Conservation (phyloP, 257 asterid species). For the Solanum bulbocastanum region DNA sequence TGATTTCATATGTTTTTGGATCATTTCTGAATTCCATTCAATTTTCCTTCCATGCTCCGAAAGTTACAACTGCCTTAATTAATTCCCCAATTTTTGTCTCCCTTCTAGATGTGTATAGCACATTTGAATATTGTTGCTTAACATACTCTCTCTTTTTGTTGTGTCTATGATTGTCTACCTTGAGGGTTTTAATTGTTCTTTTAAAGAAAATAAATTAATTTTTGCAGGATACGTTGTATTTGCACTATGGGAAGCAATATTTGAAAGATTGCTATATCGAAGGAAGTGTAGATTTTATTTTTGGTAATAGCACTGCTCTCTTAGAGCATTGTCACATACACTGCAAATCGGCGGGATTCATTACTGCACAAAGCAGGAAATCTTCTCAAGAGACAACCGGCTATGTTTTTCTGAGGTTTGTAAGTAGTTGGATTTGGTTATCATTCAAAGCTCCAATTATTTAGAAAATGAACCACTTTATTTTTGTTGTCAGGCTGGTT, state of each 20-base stretch:
- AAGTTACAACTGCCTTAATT: neutral
- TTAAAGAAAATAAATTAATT: neutral
- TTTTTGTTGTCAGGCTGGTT: neutral
- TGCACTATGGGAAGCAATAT: slow-evolving; percentile 88
- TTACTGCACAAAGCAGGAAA: slow-evolving; percentile 94
- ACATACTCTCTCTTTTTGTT: neutral
- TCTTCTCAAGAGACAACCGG: slow-evolving; percentile 94
- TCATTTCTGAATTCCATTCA: neutral
- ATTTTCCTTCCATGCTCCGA: neutral
- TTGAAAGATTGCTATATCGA: slow-evolving; percentile 86
- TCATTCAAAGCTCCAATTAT: neutral
- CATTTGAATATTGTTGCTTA: neutral
- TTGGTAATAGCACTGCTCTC: slow-evolving; percentile 96
- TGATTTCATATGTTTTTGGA: neutral
- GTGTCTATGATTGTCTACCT: neutral
- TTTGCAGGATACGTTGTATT: slow-evolving; percentile 80
- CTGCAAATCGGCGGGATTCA: slow-evolving; percentile 75
- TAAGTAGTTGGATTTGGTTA: neutral
- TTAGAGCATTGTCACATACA: slow-evolving; percentile 95
- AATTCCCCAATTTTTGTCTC: neutral
- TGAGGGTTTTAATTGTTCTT: neutral
- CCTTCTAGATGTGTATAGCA: neutral
- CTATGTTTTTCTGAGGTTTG: slow-evolving; percentile 77
- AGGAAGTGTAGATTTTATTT: slow-evolving; percentile 96
- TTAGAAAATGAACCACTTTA: neutral